Conservation (phyloP, 2,329 filamentous ascomycete genomes). For the Cucurbitaria berberidis region DNA sequence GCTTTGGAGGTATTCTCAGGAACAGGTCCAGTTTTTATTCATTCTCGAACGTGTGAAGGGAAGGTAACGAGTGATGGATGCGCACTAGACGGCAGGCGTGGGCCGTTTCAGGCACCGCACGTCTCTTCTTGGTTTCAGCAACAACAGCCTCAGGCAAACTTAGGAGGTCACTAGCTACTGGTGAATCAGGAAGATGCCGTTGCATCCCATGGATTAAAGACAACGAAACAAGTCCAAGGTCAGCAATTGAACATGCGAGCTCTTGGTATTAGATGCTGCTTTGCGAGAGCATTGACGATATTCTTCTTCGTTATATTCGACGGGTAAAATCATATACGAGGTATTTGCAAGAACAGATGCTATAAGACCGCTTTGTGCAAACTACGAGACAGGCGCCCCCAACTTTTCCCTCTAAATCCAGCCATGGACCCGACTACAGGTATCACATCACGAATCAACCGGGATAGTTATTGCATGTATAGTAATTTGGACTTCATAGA, state of each 20-base stretch:
- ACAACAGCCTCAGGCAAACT: slow-evolving; percentile 16
- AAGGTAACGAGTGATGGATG: not conserved
- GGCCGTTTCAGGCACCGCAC: slow-evolving; percentile 21
- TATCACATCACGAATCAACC: no score
- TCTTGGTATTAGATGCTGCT: not conserved
- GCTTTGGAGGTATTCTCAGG: not conserved
- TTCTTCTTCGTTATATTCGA: no score
- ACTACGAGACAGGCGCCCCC: no score
- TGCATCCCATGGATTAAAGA: not conserved
- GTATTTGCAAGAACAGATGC: no score
- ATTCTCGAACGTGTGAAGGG: not conserved
- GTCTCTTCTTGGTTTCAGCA: slow-evolving; percentile 32
- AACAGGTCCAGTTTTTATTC: not conserved
- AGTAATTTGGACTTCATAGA: no score
- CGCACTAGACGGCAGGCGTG: slow-evolving; percentile 1
- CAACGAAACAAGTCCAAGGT: slow-evolving; percentile 6
- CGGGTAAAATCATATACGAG: no score
- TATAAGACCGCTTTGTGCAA: not conserved
- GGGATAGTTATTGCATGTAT: not conserved
- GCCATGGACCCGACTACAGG: no score
- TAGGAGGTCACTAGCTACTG: slow-evolving; percentile 8
- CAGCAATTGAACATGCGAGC: not conserved
- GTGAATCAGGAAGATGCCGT: not conserved
- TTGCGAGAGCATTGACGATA: not conserved
- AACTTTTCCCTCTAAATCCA: no score